Percentiles rank a stretch among this genome's conserved stretches.
These are phyloP conservation scores for Lichtheimia corymbifera DNA, from an alignment of 371 early-diverging fungal species.

Conservation along the genomic window DNA sequence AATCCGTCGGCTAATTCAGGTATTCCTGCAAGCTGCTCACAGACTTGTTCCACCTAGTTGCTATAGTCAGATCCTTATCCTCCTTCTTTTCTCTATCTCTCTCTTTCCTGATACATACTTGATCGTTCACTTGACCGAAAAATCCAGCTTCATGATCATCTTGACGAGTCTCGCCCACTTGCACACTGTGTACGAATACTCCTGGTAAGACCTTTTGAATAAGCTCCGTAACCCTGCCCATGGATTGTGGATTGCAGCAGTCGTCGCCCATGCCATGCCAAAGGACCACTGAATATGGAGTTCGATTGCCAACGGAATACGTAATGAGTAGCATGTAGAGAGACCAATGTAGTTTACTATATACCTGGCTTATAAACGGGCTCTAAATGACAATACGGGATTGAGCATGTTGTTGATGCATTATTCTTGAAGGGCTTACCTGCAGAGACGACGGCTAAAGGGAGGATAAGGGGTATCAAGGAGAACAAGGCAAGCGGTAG, in stretches of 20 bases:
- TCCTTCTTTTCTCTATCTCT: neutral
- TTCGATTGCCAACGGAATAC: no score
- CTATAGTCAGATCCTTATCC: neutral
- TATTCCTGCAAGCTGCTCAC: slow-evolving; percentile 55
- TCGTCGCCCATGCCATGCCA: slow-evolving; percentile 95
- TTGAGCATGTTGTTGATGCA: no score
- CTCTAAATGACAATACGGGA: no score
- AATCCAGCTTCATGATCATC: slow-evolving; percentile 81
- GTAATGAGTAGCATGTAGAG: no score
- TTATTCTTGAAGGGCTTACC: no score
- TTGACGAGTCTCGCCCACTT: slow-evolving; percentile 58
- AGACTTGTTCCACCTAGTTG: slow-evolving; percentile 60
- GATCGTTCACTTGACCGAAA: slow-evolving; percentile 78
- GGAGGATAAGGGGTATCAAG: no score
- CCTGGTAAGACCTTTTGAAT: slow-evolving; percentile 62
- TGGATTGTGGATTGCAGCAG: slow-evolving; percentile 72
- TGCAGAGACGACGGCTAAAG: no score
- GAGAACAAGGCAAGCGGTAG: no score
- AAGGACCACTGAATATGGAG: slow-evolving; percentile 53
- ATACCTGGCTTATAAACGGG: no score
- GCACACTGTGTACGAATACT: slow-evolving; percentile 77
- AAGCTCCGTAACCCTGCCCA: slow-evolving; percentile 59
- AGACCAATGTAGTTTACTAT: no score
- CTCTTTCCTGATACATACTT: slow-evolving; percentile 42
- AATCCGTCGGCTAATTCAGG: slow-evolving; percentile 71